Conservation (phyloP, 441 rosid genomes). For the Syzygium syzygioides region DNA sequence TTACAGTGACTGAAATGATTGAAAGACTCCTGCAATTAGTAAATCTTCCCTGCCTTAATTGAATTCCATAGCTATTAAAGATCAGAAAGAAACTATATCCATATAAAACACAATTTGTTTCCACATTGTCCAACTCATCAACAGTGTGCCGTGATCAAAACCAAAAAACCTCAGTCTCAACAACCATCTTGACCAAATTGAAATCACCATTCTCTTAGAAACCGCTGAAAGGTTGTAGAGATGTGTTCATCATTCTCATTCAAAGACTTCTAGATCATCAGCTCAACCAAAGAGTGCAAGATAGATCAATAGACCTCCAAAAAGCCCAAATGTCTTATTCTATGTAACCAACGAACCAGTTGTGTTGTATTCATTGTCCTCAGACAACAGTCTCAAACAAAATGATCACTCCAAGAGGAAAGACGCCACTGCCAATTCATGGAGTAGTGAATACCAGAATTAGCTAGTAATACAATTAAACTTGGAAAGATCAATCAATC, state of each 20-base stretch:
- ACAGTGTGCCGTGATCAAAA: neutral
- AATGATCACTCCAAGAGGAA: neutral
- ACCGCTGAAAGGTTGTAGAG: neutral
- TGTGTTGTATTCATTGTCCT: neutral
- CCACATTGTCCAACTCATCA: neutral
- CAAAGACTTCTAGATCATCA: neutral
- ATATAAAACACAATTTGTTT: neutral
- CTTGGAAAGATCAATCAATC: neutral
- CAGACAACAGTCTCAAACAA: neutral
- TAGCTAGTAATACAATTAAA: neutral
- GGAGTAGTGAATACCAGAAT: neutral
- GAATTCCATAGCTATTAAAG: neutral
- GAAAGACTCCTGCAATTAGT: neutral
- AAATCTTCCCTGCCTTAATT: neutral
- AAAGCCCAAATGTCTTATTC: neutral
- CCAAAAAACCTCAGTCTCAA: neutral
- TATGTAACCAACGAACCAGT: neutral
- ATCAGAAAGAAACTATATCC: neutral
- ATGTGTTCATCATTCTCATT: neutral
- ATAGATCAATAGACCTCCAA: neutral
- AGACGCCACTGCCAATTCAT: neutral
- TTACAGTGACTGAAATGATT: neutral
- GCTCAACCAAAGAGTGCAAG: neutral
- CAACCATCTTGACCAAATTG: neutral
- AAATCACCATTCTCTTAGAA: neutral